Evolutionary conservation across 1,284 basidiomycete species (phyloP).

Genomic region (Butyriboletus appendiculatus): DNA sequence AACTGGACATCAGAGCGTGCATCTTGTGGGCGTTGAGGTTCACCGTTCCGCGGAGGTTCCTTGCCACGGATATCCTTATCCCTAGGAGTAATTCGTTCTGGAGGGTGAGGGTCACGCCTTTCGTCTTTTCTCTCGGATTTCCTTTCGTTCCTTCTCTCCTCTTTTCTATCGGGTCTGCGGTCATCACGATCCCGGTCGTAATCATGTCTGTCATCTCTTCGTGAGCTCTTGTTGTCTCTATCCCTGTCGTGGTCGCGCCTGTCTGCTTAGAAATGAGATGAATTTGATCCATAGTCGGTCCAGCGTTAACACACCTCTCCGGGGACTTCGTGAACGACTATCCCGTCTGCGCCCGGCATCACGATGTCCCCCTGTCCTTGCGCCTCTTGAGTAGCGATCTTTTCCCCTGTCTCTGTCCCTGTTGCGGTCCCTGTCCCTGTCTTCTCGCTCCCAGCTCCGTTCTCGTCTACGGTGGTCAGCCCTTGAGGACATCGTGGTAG

Average conservation of each 20-base stretch:
- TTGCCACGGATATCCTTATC: conserved; percentile 25
- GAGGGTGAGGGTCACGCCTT: conserved; percentile 21
- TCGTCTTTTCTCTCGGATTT: conserved; percentile 25
- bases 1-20: conserved; percentile 19
- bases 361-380: conserved; percentile 41
- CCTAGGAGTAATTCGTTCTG: conserved; percentile 26
- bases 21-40: conserved; percentile 24
- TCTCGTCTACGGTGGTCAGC: conserved; percentile 61
- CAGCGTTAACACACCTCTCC: conserved; percentile 36
- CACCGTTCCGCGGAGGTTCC: conserved; percentile 24
- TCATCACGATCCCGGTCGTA: conserved; percentile 42
- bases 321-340: conserved; percentile 72
- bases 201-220: conserved; percentile 39
- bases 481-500: conserved; percentile 48
- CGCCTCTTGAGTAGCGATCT: conserved; percentile 35
- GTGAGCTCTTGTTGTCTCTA: conserved; percentile 42
- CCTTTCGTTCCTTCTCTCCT: conserved; percentile 32
- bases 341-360: conserved; percentile 52
- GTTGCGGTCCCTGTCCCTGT: conserved; percentile 47
- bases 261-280: conserved; percentile 23
- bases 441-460: conserved; percentile 66
- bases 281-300: not conserved
- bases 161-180: conserved; percentile 38
- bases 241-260: conserved; percentile 34
- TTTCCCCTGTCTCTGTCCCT: conserved; percentile 44